Conservation (phyloP, 2,329 filamentous ascomycete genomes). For the Shiraia sp. region DNA sequence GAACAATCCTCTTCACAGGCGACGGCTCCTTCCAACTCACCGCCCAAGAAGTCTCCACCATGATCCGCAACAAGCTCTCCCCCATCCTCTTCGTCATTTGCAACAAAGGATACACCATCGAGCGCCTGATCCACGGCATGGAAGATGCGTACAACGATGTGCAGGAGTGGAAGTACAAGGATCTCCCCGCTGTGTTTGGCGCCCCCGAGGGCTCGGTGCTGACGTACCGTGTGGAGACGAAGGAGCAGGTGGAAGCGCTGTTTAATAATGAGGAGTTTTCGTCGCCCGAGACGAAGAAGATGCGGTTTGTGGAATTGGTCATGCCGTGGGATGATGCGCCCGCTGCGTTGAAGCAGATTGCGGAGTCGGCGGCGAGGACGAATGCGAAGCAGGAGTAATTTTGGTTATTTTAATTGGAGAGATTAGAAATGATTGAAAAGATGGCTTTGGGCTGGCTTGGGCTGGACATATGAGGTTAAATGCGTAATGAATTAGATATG, state of each 20-base stretch:
- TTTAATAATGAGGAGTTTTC: slow-evolving; percentile 66
- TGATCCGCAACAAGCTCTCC: slow-evolving; percentile 74
- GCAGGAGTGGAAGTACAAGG: slow-evolving; percentile 70
- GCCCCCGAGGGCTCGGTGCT: slow-evolving; percentile 60
- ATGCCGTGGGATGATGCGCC: slow-evolving; percentile 82
- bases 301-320: slow-evolving; percentile 79
- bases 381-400: slow-evolving; percentile 50
- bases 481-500: too few relatives aligned
- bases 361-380: slow-evolving; percentile 69
- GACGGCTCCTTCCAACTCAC: slow-evolving; percentile 88
- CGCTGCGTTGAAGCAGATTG: slow-evolving; percentile 68
- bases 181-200: slow-evolving; percentile 70
- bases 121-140: slow-evolving; percentile 85
- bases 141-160: slow-evolving; percentile 82
- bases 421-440: too few relatives aligned
- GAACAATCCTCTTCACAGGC: slow-evolving; percentile 85
- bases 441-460: too few relatives aligned
- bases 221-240: slow-evolving; percentile 70
- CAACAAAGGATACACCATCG: slow-evolving; percentile 89
- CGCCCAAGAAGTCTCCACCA: slow-evolving; percentile 80
- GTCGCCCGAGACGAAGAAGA: slow-evolving; percentile 39
- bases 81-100: slow-evolving; percentile 85
- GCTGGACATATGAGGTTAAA: too few relatives aligned
- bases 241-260: slow-evolving; percentile 67
- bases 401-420: too few relatives aligned